Evolutionary conservation across 208 protist genomes (phyloP), one percentile per base, ranked within the genome.

Genomic region (Wallacemonas sp.): DNA sequence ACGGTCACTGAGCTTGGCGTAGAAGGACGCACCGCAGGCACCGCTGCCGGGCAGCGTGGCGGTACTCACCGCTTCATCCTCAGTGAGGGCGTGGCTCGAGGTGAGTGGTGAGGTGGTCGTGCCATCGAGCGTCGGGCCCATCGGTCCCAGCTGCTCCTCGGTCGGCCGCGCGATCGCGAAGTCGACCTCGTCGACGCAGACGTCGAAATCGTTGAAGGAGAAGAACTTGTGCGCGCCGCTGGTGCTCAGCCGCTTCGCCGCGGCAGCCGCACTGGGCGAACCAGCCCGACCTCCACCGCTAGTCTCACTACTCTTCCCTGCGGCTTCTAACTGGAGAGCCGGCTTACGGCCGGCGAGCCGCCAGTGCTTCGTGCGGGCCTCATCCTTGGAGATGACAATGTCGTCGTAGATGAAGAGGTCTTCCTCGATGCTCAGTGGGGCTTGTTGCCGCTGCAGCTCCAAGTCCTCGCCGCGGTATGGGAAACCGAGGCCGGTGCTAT

Each of bases 381-480:
- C 84, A 44, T 79, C 72, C 63, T 87, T 93, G 19, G 80, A 82
- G 34, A 95, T 87, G 53, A 91, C 70, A 45, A 85, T 87, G 62
- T 93, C 89, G 65, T 93, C 89, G 74, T 92, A 95, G 21, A 92
- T 66, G 59, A 95, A 95, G 10, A 91, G 54, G 26, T 93, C 86
- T 36, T 84, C 79, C 38, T 87, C 86, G 33, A 91, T 80, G 32
- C 63, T 76, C 24, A 81, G 71, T 3, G 78, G 64, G 0, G 60
- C 67, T 66, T 81, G 75, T 52, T 83, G 68, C 19, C 82, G 68
- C 78, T 96, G 87, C 27, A 79, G 58, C 68, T 98, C 95, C 27
- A 91, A 48, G 30, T 92, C 81, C 37, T 89, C 76, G 22, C 59
- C 59, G 32, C 61, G 50, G 19, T 62, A 44, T 6, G 59, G 69